Evolutionary conservation across 2,329 filamentous ascomycete species (phyloP), one percentile per base, ranked within the genome.

Genomic region (Cladosporium sp.): DNA sequence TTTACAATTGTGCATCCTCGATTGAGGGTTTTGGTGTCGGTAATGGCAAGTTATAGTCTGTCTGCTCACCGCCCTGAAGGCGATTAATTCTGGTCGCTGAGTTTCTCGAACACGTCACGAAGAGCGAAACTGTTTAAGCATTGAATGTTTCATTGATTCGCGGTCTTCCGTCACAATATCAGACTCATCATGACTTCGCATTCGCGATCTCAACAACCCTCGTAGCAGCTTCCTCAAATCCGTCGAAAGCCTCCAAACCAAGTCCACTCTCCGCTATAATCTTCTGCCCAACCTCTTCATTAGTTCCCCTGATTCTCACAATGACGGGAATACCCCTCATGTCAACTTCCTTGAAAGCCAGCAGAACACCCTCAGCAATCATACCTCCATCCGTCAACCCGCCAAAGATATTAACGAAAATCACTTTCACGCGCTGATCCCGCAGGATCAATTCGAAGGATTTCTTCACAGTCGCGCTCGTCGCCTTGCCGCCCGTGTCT

Each of bases 401-500:
- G 8, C 84, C 86, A 62, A 88, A 89, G 62, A 89, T 88, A 62
- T 89, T 89, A 28, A 89, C 85, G 64, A 88, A 87, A 19, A 88
- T 80, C 20, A 88, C 85, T 65, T 83, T 86, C 7, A 95, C 89
- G 28, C 89, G 78, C 2, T 80, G 73, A 65, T 96, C 91, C 4
- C 79, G 77, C 45, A 91, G 76, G 17, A 96, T 84, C 12, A 92
- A 81, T 57, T 85, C 80, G 69, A 96, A 94, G 1, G 85, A 86
- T 57, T 84, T 83, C 68, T 87, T 86, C 64, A 96, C 90, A 0
- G 91, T 96, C 62, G 88, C 84, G 28, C 83, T 83, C 0, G 91
- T 96, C 0, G 91, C 91, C 71, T 95, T 94, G 35, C 91, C 91
- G 25, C 92, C 91, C 0, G 90, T 95, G 70, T 96, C 91, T 56